Evolutionary conservation across 331 rosid species (phyloP).

Genomic region (Saraca asoca): DNA sequence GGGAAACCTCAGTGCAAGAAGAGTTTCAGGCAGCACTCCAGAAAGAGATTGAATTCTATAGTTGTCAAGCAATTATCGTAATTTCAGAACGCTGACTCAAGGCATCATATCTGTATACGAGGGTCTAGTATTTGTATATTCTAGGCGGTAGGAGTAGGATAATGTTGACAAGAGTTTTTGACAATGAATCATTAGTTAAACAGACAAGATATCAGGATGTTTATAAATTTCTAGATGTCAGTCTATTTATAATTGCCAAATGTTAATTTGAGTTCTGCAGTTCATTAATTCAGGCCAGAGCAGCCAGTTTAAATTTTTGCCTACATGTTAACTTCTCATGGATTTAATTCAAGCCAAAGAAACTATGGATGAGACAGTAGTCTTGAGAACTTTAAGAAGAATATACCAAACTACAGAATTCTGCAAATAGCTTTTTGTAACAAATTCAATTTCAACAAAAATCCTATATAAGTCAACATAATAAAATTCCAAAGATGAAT

Average conservation of each 20-base stretch:
- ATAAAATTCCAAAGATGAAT: not conserved
- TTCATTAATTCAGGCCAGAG: not conserved
- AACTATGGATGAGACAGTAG: not conserved
- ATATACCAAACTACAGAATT: not conserved
- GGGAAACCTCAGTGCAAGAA: constrained; percentile 74
- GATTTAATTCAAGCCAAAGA: too few species aligned
- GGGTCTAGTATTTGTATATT: constrained; percentile 50
- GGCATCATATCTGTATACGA: too few species aligned
- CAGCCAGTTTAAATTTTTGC: not conserved
- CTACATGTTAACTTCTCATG: too few species aligned
- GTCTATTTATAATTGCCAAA: not conserved
- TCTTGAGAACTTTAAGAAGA: not conserved
- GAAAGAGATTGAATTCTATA: constrained; percentile 59
- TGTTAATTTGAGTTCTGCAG: not conserved
- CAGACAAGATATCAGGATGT: not conserved
- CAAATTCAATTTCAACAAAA: not conserved
- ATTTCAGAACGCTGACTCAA: too few species aligned
- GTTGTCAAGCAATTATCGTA: constrained; percentile 1
- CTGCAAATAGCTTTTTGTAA: not conserved
- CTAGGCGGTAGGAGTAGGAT: constrained; percentile 38
- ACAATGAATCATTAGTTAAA: not conserved
- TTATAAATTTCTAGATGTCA: not conserved
- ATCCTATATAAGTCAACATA: constrained; percentile 12
- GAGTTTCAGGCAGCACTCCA: constrained; percentile 70
- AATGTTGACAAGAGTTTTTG: constrained; percentile 34